phyloP scores from a whole-genome alignment of 2,329 filamentous ascomycete genomes.

The Pestalotiopsis sp. region DNA sequence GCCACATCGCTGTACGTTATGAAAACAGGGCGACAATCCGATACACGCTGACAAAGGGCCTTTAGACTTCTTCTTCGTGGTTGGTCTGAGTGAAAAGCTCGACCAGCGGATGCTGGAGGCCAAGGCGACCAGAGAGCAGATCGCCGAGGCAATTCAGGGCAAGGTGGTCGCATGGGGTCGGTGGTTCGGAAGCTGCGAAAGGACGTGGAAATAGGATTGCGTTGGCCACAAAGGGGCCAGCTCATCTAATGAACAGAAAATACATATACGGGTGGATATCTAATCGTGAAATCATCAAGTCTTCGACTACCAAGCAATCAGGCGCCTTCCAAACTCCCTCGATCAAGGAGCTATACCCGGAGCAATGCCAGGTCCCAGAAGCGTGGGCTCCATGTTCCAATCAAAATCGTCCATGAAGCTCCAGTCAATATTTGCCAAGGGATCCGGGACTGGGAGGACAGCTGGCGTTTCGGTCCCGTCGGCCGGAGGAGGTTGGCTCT shows the following conservation, averaged over 20 bases:
- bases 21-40: background rate
- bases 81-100: conserved; percentile 46
- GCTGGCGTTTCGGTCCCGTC: conserved; percentile 9
- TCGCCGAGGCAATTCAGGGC: conserved; percentile 42
- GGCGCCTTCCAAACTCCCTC: background rate
- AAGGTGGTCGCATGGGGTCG: conserved; percentile 51
- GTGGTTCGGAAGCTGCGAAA: conserved; percentile 47
- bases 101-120: conserved; percentile 35
- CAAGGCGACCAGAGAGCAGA: conserved; percentile 40
- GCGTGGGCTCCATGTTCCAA: conserved; percentile 26
- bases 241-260: background rate
- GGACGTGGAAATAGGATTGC: conserved; percentile 28
- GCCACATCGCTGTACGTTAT: conserved; percentile 45
- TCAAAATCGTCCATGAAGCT: conserved; percentile 34
- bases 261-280: background rate
- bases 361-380: conserved; percentile 13
- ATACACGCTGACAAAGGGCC: background rate
- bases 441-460: conserved; percentile 12
- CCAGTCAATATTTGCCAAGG: conserved; percentile 30
- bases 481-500: background rate
- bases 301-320: background rate
- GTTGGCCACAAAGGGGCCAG: too few species aligned
- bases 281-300: background rate
- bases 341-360: background rate
- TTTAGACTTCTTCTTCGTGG: conserved; percentile 47